These are phyloP conservation scores for Monilinia polystroma DNA, from an alignment of 2,329 filamentous ascomycete genomes.

Conservation along the genomic window DNA sequence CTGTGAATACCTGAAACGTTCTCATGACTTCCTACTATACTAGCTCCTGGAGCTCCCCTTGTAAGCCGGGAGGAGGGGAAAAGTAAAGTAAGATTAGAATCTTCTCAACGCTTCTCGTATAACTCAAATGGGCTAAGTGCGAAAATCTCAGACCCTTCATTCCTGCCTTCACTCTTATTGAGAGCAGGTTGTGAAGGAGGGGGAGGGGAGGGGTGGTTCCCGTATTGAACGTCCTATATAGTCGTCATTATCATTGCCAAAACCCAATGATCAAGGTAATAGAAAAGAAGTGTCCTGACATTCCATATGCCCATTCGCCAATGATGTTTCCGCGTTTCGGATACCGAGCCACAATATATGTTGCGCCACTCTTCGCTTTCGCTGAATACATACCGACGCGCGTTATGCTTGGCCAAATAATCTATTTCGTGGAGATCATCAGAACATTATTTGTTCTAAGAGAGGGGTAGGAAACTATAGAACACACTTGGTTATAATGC, in stretches of 20 bases:
- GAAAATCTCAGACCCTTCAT: neutral
- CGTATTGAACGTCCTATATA: neutral
- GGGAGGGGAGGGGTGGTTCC: too few relatives aligned
- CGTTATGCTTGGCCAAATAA: constrained; percentile 6
- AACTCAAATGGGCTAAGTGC: neutral
- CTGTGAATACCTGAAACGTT: neutral
- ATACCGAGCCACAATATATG: constrained; percentile 8
- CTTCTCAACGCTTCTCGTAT: constrained; percentile 13
- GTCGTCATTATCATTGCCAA: constrained; percentile 3
- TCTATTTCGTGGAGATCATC: neutral
- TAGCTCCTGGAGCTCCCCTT: neutral
- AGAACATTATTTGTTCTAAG: neutral
- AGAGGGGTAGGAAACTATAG: neutral
- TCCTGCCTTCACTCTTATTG: neutral
- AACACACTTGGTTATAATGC: neutral
- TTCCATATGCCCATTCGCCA: constrained; percentile 3
- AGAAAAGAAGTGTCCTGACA: neutral
- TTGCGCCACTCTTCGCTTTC: neutral
- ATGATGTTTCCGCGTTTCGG: neutral
- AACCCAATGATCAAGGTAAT: neutral
- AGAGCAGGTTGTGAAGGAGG: too few relatives aligned
- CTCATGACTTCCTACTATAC: neutral
- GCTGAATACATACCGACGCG: neutral
- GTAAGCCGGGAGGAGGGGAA: neutral
- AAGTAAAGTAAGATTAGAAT: neutral